Evolutionary conservation across 2,329 filamentous ascomycete species (phyloP), one percentile per base, ranked within the genome.

Genomic region (Aureobasidium sp.): DNA sequence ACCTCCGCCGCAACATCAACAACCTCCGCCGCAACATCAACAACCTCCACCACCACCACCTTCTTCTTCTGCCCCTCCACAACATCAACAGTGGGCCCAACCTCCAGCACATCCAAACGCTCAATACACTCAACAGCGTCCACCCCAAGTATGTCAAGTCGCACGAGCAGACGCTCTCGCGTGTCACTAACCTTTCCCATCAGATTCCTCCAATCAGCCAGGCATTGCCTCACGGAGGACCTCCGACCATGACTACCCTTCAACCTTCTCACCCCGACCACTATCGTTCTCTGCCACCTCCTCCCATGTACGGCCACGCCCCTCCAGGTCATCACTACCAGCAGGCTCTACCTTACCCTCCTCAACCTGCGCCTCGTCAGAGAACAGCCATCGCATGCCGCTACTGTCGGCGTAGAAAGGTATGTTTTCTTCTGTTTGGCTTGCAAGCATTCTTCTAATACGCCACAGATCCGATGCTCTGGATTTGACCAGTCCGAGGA

Each of bases 401-500:
- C 55, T 81, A 81, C 64, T 81, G 79, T 65, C 69, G 79, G 55
- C 72, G 78, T 65, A 73, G 79, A 64, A 81, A 81, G 75, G 79
- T 80, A 61, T 34, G 62, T 53, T 39, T 24, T 17, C 14, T 21
- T 39, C 7, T 11, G 4, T 16, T 17, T 17, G 6, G n/a, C 21
- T 11, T 3, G 10, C 27, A 12, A 32, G 24, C 16, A 42, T 21
- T 19, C 14, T 2, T 21, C 53, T 55, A 42, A 55, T 44, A 7
- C n/a, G 2, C 5, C 22, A 7, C 67, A 88, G 84, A 87, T 88
- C 66, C 82, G 85, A 56, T 88, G 84, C 73, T 87, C 84, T 3
- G 85, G 84, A 24, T 88, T 87, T 65, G 84, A 87, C 62, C 79
- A 78, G 54, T 85, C 83, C 34, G 79, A 83, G 34, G 82, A 87